These are phyloP conservation scores for Aureobasidium subglaciale DNA, from an alignment of 2,329 filamentous ascomycete genomes.

Conservation along the genomic window DNA sequence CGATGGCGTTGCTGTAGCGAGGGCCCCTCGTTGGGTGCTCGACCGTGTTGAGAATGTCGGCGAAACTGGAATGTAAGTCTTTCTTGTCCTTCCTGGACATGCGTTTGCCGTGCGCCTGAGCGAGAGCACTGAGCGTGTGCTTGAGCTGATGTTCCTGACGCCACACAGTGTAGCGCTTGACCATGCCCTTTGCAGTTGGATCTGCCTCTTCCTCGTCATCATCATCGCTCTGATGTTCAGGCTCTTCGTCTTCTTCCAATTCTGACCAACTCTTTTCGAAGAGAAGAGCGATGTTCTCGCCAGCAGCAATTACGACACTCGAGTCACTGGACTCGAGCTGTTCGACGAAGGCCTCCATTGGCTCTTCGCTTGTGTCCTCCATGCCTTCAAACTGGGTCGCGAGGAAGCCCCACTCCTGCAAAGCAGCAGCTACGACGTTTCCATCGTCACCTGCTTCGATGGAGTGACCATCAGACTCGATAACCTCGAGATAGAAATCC, in stretches of 20 bases:
- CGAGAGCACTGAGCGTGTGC: constrained; percentile 52
- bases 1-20: constrained; percentile 57
- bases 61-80: constrained; percentile 57
- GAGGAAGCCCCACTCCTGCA: constrained; percentile 73
- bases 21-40: constrained; percentile 61
- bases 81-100: constrained; percentile 62
- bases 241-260: constrained; percentile 50
- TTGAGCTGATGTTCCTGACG: constrained; percentile 56
- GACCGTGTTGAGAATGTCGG: constrained; percentile 58
- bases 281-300: constrained; percentile 72
- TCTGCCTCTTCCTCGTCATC: constrained; percentile 40
- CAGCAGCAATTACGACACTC: constrained; percentile 68
- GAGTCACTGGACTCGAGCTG: constrained; percentile 71
- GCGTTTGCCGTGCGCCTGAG: constrained; percentile 52
- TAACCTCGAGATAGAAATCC: constrained; percentile 67
- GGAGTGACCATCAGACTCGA: constrained; percentile 69
- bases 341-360: constrained; percentile 75
- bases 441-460: constrained; percentile 65
- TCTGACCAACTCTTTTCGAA: constrained; percentile 66
- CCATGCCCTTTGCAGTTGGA: constrained; percentile 41
- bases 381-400: constrained; percentile 71
- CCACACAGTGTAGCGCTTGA: constrained; percentile 63
- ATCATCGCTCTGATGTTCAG: constrained; percentile 25
- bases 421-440: constrained; percentile 63
- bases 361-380: constrained; percentile 60